Percentiles rank a stretch among this genome's conserved stretches.
phyloP scores from a whole-genome alignment of 2,329 filamentous ascomycete species.

The Diaporthe batatas region DNA sequence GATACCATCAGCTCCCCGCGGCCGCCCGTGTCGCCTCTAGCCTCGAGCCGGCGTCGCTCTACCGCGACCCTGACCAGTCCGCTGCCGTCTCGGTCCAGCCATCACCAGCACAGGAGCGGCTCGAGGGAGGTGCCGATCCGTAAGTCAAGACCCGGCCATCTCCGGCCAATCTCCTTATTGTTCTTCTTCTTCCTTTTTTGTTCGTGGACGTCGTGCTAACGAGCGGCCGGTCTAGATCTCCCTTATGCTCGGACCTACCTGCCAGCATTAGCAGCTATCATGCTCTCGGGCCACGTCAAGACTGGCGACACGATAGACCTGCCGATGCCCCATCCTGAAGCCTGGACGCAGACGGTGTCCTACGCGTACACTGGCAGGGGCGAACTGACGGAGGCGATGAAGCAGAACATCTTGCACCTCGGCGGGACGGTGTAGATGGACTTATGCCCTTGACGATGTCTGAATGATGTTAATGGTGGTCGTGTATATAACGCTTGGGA shows the following conservation, averaged over 20 bases:
- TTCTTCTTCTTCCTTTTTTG: neutral
- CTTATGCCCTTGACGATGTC: neutral
- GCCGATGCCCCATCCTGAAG: constrained; percentile 68
- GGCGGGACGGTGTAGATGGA: constrained; percentile 60
- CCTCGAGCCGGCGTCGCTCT: constrained; percentile 35
- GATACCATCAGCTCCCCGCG: constrained; percentile 37
- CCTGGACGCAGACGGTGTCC: constrained; percentile 67
- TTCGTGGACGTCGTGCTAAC: constrained; percentile 14
- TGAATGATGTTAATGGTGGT: neutral
- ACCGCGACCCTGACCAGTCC: constrained; percentile 36
- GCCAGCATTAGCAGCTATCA: constrained; percentile 67
- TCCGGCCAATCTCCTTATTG: neutral
- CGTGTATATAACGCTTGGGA: constrained; percentile 17
- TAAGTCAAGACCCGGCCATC: constrained; percentile 51
- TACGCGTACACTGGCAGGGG: constrained; percentile 68
- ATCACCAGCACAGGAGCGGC: constrained; percentile 33
- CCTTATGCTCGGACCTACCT: constrained; percentile 62
- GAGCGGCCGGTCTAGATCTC: constrained; percentile 54
- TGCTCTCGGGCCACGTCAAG: constrained; percentile 66
- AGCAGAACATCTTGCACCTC: constrained; percentile 67
- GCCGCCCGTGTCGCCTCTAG: constrained; percentile 21
- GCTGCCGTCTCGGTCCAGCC: constrained; percentile 43
- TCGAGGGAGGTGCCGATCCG: constrained; percentile 59
- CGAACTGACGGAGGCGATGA: constrained; percentile 60
- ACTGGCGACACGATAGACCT: constrained; percentile 69